Conservation (phyloP, 805 yeast species). For the Suhomyces xylopsoci region DNA sequence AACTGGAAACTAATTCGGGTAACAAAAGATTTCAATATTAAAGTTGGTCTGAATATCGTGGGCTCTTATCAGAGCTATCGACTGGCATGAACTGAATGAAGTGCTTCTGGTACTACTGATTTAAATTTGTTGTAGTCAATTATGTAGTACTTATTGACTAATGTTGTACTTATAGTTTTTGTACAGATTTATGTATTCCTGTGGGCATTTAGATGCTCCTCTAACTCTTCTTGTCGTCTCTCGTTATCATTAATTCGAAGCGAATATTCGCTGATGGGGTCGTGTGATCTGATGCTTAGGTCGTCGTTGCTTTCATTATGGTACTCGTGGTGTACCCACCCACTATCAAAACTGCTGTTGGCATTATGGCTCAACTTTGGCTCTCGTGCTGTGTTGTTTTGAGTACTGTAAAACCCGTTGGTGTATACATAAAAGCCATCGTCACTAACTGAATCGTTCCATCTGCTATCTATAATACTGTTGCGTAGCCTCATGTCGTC, state of each 20-base stretch:
- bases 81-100: too few species aligned
- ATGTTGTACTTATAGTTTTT: too few species aligned
- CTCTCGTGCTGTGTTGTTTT: conserved; percentile 13
- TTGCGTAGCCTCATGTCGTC: conserved; percentile 34
- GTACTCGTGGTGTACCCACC: conserved; percentile 15
- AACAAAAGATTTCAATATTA: too few species aligned
- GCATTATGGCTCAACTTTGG: conserved; percentile 1
- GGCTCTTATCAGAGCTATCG: too few species aligned
- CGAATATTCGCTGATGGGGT: background rate
- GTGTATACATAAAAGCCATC: conserved; percentile 44
- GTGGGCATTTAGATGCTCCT: background rate
- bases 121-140: too few species aligned
- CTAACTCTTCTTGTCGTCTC: background rate
- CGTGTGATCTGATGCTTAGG: conserved; percentile 10
- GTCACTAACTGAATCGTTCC: conserved; percentile 31
- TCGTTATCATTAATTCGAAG: background rate
- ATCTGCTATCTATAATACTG: conserved; percentile 6
- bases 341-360: conserved; percentile 13
- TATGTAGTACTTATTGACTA: too few species aligned
- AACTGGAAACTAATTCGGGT: too few species aligned
- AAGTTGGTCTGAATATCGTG: too few species aligned
- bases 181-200: too few species aligned
- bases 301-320: conserved; percentile 10
- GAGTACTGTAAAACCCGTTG: conserved; percentile 35
- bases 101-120: too few species aligned